Conservation (phyloP, 2,329 filamentous ascomycete species). For the Fusarium sp. region DNA sequence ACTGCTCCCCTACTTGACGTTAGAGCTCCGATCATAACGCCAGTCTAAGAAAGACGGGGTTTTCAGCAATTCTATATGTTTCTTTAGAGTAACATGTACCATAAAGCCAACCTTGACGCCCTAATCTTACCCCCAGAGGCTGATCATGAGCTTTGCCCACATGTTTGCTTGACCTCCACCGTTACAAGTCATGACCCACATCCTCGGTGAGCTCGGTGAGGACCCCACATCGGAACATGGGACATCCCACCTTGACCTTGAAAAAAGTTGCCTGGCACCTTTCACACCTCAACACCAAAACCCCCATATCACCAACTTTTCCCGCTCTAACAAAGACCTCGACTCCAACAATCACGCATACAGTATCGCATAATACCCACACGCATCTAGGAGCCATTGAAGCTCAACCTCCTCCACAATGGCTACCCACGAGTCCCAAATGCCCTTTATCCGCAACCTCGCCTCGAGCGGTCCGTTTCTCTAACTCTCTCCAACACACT, state of each 20-base stretch:
- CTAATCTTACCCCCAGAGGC: no score
- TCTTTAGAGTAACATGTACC: no score
- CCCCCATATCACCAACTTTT: slow-evolving; percentile 13
- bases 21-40: no score
- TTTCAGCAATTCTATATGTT: no score
- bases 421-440: slow-evolving; percentile 60
- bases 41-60: no score
- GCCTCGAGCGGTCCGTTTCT: slow-evolving; percentile 81
- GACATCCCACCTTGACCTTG: slow-evolving; percentile 44
- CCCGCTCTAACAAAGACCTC: background rate
- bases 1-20: no score
- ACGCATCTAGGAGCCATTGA: slow-evolving; percentile 4
- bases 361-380: background rate
- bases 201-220: slow-evolving; percentile 34
- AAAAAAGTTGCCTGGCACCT: slow-evolving; percentile 44
- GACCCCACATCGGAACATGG: slow-evolving; percentile 45
- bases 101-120: no score
- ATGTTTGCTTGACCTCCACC: no score
- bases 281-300: slow-evolving; percentile 39
- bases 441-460: slow-evolving; percentile 87
- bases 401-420: slow-evolving; percentile 37
- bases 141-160: no score
- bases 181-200: background rate
- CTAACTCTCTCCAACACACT: background rate
- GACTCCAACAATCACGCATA: background rate